Conservation (phyloP, 768 basidiomycete genomes). For the Lentinula raphanica region DNA sequence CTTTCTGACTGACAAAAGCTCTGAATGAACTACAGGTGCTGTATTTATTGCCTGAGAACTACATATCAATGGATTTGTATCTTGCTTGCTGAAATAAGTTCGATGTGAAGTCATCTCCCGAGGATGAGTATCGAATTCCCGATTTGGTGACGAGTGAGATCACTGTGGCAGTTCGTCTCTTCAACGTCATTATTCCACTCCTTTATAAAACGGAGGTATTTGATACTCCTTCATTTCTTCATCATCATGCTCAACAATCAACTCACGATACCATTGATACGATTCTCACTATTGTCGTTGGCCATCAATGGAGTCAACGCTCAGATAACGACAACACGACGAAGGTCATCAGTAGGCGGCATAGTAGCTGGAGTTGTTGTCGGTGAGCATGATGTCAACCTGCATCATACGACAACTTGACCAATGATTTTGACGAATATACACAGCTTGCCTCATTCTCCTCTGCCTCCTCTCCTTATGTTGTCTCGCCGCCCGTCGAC, state of each 20-base stretch:
- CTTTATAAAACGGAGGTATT: neutral
- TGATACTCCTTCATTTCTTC: neutral
- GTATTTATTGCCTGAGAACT: slow-evolving; percentile 1
- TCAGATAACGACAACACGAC: neutral
- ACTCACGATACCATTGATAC: neutral
- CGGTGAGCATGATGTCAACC: neutral
- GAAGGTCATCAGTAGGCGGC: neutral
- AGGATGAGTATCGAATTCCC: neutral
- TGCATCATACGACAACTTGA: neutral
- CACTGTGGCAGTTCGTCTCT: neutral
- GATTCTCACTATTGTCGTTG: neutral
- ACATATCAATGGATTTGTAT: neutral
- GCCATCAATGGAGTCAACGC: neutral
- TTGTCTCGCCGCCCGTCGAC: neutral
- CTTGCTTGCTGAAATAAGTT: neutral
- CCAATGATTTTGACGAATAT: neutral
- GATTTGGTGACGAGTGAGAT: neutral
- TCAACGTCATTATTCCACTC: neutral
- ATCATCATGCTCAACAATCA: neutral
- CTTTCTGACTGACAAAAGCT: too few relatives aligned
- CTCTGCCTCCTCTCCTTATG: neutral
- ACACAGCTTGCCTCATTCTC: neutral
- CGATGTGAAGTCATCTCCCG: neutral
- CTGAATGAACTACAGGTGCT: too few relatives aligned
- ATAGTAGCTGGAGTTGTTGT: slow-evolving; percentile 6